Base-by-base conservation (phyloP, 805 yeast species). In the Candida gorgasii region DNA sequence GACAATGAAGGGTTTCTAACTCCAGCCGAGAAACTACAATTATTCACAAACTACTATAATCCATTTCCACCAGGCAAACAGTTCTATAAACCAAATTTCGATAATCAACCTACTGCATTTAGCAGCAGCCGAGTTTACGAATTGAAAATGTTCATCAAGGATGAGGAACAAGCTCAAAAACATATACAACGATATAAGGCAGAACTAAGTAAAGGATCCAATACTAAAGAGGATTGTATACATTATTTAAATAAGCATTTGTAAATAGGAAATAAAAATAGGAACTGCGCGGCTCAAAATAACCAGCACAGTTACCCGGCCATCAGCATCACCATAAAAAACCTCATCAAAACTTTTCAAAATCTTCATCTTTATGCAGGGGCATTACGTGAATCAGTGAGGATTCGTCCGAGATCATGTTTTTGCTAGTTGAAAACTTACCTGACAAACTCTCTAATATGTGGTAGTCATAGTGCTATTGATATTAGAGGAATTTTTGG, bases 401-500 rank as follows among this genome's bases (percentile, higher is more conserved):
- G 98, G 99, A 93, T 89, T 90, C 96, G 97, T 93, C 99, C 98
- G 99, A 92, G 99, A 89, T 90, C 95, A 96, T 92, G 98, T 93
- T 88, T 92, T 92, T 92, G 99, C 99, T 92, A 96, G 97, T 92
- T 93, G 97, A 93, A 92, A 93, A 88, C 90, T 88, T 82, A 86
- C 93, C 90, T 80, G 92, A 90, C 96, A 84, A 78, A 77, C 80
- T 83, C 82, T 46, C 37, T 79, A 79, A 51, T 43, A 51, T 59
- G 59, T 51, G 56, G 43, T 45, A 40, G 52, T 54, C 63, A 61
- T 68, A 76, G 77, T 79, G 78, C 67, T 72, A 65, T 55, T 62
- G 60, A 59, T 64, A 64, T 64, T 69, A 54, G 82, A 86, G 52
- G 90, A 84, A 83, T 84, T 84, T 84, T 83, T 84, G 89, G 88